Percentiles rank a stretch among this genome's conserved stretches.
Conservation (phyloP, 768 basidiomycete genomes). For the Leucogyrophana mollusca region DNA sequence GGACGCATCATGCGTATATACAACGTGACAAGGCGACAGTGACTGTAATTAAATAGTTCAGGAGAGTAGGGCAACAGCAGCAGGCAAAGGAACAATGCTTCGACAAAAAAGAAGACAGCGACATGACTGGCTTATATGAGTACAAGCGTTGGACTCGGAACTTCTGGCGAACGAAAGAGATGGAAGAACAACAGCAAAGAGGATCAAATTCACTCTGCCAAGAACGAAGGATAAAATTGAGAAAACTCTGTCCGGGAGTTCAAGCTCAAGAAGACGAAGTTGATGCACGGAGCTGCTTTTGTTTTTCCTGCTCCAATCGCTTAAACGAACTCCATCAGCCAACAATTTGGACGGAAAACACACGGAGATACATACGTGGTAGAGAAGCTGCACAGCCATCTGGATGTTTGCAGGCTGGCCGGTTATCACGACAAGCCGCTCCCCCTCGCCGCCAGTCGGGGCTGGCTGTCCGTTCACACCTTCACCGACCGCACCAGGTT, state of each 20-base stretch:
- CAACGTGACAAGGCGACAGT: neutral
- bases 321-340: constrained; percentile 25
- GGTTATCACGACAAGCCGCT: constrained; percentile 93
- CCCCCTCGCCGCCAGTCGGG: constrained; percentile 76
- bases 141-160: constrained; percentile 8
- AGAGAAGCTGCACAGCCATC: constrained; percentile 91
- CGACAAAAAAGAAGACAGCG: no score
- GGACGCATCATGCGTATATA: neutral
- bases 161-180: constrained; percentile 8
- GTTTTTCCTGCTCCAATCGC: constrained; percentile 88
- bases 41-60: neutral
- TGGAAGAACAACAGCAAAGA: neutral
- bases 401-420: constrained; percentile 95
- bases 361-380: constrained; percentile 56
- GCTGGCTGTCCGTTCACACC: constrained; percentile 70
- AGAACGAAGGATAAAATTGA: neutral
- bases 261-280: constrained; percentile 26
- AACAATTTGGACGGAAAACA: constrained; percentile 8
- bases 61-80: neutral
- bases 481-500: constrained; percentile 80
- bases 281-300: constrained; percentile 64
- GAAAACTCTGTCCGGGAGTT: no score
- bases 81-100: neutral
- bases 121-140: neutral
- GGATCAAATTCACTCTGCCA: neutral